These are phyloP conservation scores for Rhypophila decipiens DNA, from an alignment of 495 filamentous ascomycete genomes.

Conservation along the genomic window DNA sequence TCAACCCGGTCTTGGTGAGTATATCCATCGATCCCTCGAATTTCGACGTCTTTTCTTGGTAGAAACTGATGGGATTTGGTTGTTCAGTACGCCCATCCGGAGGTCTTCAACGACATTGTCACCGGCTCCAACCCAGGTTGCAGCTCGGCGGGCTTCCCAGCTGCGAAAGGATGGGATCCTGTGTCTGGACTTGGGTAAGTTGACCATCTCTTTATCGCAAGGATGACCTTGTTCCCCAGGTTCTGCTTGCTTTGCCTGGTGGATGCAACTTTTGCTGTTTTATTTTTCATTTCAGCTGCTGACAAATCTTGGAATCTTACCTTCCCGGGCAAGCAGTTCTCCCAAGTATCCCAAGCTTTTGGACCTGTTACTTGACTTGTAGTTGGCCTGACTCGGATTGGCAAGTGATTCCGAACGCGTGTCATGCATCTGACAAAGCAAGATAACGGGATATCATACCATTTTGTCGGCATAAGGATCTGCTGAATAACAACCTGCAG, in stretches of 20 bases:
- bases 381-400: neutral
- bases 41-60: neutral
- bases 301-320: neutral
- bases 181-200: slow-evolving; percentile 48
- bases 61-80: neutral
- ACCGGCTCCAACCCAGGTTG: slow-evolving; percentile 54
- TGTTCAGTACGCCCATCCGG: slow-evolving; percentile 46
- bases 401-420: too few relatives aligned
- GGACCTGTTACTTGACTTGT: slow-evolving; percentile 1
- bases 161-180: slow-evolving; percentile 52
- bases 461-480: neutral
- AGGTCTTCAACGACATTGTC: slow-evolving; percentile 53
- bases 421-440: too few relatives aligned
- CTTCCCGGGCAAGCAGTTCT: slow-evolving; percentile 1
- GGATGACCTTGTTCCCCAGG: too few relatives aligned
- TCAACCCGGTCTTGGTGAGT: slow-evolving; percentile 57
- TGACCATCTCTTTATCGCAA: neutral
- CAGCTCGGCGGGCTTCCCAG: slow-evolving; percentile 46
- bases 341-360: slow-evolving; percentile 4
- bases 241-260: too few relatives aligned
- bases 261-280: neutral
- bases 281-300: neutral
- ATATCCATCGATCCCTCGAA: neutral
- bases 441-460: too few relatives aligned
- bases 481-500: too few relatives aligned